Evolutionary conservation across 2,329 filamentous ascomycete species (phyloP).

Genomic region (Alternaria gansuensis): DNA sequence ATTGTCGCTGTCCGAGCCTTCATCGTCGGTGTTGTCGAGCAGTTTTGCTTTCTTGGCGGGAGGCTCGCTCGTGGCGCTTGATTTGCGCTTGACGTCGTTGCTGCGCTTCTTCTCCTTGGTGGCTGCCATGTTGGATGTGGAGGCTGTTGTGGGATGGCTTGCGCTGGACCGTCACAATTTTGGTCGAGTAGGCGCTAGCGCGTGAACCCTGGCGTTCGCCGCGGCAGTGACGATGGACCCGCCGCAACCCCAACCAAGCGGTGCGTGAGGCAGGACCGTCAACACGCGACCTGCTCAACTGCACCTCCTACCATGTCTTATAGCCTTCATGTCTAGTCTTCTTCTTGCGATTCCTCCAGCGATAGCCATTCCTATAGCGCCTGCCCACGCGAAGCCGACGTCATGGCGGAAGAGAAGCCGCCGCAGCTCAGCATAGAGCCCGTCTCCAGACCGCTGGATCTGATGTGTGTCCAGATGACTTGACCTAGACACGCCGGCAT

Average conservation of each 20-base stretch:
- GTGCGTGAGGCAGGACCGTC: constrained; percentile 20
- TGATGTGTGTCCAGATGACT: constrained; percentile 50
- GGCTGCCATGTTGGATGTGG: constrained; percentile 33
- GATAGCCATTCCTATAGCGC: constrained; percentile 17
- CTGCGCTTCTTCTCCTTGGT: constrained; percentile 38
- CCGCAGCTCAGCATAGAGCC: constrained; percentile 49
- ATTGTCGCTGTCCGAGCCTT: constrained; percentile 39
- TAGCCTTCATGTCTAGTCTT: constrained; percentile 32
- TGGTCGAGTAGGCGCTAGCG: constrained; percentile 33
- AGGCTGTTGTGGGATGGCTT: constrained; percentile 10
- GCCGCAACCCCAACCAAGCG: constrained; percentile 25
- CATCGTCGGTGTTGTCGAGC: constrained; percentile 50
- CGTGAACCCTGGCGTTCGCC: constrained; percentile 35
- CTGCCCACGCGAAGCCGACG: constrained; percentile 9
- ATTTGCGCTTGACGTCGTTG: constrained; percentile 38
- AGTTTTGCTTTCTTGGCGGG: constrained; percentile 50
- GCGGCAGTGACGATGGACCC: constrained; percentile 29
- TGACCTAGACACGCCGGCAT: not conserved
- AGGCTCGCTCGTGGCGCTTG: constrained; percentile 32
- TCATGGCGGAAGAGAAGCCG: constrained; percentile 50
- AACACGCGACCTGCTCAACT: constrained; percentile 19
- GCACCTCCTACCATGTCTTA: constrained; percentile 27
- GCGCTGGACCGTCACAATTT: constrained; percentile 31
- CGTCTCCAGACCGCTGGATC: constrained; percentile 53
- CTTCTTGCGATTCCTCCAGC: constrained; percentile 4